A percentile compares a stretch with the other conserved stretches of the same genome.
These are phyloP conservation scores for Cercophora newfieldiana DNA, from an alignment of 495 filamentous ascomycete genomes.

Conservation along the genomic window DNA sequence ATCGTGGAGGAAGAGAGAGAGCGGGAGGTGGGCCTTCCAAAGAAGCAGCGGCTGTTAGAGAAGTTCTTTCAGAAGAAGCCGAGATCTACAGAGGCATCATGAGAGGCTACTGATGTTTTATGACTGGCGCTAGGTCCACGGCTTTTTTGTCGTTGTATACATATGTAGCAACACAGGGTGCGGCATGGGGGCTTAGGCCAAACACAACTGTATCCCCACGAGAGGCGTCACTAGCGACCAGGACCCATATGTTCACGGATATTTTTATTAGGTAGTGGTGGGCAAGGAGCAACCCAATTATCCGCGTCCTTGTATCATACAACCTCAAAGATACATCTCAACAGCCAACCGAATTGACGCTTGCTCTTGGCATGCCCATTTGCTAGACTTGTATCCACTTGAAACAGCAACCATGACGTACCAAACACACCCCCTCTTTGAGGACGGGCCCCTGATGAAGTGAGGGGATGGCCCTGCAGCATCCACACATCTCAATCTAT, in stretches of 20 bases:
- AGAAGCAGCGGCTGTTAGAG: slow-evolving; percentile 46
- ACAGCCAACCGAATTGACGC: background rate
- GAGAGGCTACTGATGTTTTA: no score
- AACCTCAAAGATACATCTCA: slow-evolving; percentile 26
- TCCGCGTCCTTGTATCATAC: slow-evolving; percentile 28
- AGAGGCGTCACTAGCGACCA: background rate
- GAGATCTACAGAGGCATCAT: no score
- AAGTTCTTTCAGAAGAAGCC: no score
- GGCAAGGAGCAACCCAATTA: background rate
- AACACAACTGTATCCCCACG: background rate
- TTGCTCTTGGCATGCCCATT: background rate
- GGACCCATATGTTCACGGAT: background rate
- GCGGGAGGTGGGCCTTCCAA: slow-evolving; percentile 30
- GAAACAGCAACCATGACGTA: slow-evolving; percentile 3
- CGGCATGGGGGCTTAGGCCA: no score
- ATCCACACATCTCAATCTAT: no score
- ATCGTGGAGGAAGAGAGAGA: slow-evolving; percentile 30
- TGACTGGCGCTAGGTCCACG: no score
- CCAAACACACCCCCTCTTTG: background rate
- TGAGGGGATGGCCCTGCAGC: background rate
- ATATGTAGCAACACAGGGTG: no score
- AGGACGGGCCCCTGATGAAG: background rate
- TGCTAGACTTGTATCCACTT: background rate
- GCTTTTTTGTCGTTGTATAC: no score
- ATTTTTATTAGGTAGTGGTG: background rate